A percentile compares a stretch with the other conserved stretches of the same genome.
Conservation (phyloP, 2,329 filamentous ascomycete genomes). For the Penicillium corylophilum region DNA sequence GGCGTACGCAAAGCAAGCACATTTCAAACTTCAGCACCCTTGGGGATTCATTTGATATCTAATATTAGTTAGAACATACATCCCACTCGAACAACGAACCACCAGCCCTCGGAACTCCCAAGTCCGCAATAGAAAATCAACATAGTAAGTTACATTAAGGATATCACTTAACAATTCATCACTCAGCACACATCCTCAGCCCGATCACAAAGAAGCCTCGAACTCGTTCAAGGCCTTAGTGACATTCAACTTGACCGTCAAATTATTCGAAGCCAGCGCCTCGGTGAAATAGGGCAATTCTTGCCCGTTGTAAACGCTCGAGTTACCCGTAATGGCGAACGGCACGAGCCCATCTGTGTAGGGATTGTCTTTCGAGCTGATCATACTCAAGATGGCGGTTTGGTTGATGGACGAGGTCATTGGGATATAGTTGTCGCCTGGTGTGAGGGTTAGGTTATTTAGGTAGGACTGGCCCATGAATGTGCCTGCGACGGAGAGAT, state of each 20-base stretch:
- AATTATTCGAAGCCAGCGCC: slow-evolving; percentile 49
- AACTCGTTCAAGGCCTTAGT: slow-evolving; percentile 30
- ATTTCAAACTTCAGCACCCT: background rate
- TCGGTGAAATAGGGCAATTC: slow-evolving; percentile 55
- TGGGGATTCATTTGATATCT: background rate
- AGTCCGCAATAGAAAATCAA: background rate
- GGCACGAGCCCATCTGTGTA: slow-evolving; percentile 52
- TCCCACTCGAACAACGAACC: background rate
- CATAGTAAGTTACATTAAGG: background rate
- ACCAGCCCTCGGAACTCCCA: too few relatives aligned
- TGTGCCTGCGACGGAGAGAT: slow-evolving; percentile 50
- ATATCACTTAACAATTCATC: background rate
- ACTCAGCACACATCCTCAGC: background rate
- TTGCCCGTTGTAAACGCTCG: slow-evolving; percentile 49
- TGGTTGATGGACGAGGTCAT: slow-evolving; percentile 53
- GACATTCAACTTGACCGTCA: slow-evolving; percentile 50
- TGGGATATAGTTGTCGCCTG: slow-evolving; percentile 54
- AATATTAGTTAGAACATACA: background rate
- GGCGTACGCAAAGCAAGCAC: background rate
- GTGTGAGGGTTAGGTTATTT: slow-evolving; percentile 51
- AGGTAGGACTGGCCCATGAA: slow-evolving; percentile 53
- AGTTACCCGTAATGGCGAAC: slow-evolving; percentile 52
- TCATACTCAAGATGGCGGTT: slow-evolving; percentile 30
- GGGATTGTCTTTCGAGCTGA: slow-evolving; percentile 25
- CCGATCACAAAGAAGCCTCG: background rate